Evolutionary conservation across 2,329 filamentous ascomycete species (phyloP).

Genomic region (Fusarium phyllophilum): DNA sequence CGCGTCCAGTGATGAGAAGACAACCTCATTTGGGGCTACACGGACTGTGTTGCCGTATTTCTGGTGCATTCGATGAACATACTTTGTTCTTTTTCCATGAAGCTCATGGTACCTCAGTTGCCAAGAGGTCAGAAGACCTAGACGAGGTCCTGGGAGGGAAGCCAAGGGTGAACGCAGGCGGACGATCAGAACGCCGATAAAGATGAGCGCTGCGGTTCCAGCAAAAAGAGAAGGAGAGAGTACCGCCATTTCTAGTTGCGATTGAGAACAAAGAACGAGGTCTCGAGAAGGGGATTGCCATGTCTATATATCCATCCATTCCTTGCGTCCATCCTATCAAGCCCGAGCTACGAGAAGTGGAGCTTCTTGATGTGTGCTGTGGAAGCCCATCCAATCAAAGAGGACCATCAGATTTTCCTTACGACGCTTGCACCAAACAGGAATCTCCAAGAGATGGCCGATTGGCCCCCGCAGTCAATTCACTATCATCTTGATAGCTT

Average conservation of each 20-base stretch:
- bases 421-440: slow-evolving; percentile 1
- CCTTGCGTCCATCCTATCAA: neutral
- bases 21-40: slow-evolving; percentile 27
- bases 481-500: neutral
- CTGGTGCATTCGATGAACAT: slow-evolving; percentile 19
- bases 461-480: neutral
- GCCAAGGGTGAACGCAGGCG: slow-evolving; percentile 16
- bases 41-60: slow-evolving; percentile 11
- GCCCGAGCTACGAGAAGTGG: neutral
- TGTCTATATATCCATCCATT: neutral
- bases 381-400: neutral
- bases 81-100: slow-evolving; percentile 16
- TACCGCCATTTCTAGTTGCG: neutral
- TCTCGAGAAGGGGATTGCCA: neutral
- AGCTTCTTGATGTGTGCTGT: neutral
- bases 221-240: neutral
- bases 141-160: slow-evolving; percentile 16
- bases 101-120: slow-evolving; percentile 24
- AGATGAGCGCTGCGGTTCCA: neutral
- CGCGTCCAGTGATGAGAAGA: slow-evolving; percentile 19
- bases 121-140: slow-evolving; percentile 8
- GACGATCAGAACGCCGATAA: neutral
- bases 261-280: fast-evolving
- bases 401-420: no score
- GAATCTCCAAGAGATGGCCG: slow-evolving; percentile 34